Evolutionary conservation across 306 rosid species (phyloP).

Genomic region (Spatholobus suberectus): DNA sequence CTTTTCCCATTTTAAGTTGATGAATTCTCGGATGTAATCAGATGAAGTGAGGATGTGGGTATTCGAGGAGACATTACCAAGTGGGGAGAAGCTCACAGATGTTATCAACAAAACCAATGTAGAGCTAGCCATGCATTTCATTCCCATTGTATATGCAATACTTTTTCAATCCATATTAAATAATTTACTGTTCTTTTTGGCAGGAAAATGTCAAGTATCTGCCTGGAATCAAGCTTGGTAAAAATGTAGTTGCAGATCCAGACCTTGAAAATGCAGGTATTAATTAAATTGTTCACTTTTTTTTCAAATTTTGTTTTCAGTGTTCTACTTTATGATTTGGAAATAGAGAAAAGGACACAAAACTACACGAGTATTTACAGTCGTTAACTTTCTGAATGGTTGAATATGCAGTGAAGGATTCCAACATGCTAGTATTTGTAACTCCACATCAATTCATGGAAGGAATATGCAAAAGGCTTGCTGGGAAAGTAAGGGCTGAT

Average conservation of each 20-base stretch:
- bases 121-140: conserved; percentile 35
- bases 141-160: background rate
- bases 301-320: background rate
- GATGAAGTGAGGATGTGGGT: conserved; percentile 99
- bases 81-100: conserved; percentile 83
- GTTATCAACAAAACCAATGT: conserved; percentile 82
- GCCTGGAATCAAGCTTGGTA: conserved; percentile 87
- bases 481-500: conserved; percentile 67
- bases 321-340: background rate
- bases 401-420: conserved; percentile 68
- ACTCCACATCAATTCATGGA: conserved; percentile 95
- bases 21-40: conserved; percentile 44
- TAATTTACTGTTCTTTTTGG: conserved; percentile 4
- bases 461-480: conserved; percentile 76
- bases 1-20: conserved; percentile 36
- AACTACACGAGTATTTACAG: no score
- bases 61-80: conserved; percentile 74
- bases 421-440: conserved; percentile 91
- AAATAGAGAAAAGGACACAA: no score
- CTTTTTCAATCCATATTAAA: conserved; percentile 4
- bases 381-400: conserved; percentile 42
- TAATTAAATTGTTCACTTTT: background rate
- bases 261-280: conserved; percentile 81
- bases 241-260: conserved; percentile 87
- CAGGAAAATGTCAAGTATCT: conserved; percentile 95